Conservation (phyloP, 2,329 filamentous ascomycete genomes). For the Penicillium expansum region DNA sequence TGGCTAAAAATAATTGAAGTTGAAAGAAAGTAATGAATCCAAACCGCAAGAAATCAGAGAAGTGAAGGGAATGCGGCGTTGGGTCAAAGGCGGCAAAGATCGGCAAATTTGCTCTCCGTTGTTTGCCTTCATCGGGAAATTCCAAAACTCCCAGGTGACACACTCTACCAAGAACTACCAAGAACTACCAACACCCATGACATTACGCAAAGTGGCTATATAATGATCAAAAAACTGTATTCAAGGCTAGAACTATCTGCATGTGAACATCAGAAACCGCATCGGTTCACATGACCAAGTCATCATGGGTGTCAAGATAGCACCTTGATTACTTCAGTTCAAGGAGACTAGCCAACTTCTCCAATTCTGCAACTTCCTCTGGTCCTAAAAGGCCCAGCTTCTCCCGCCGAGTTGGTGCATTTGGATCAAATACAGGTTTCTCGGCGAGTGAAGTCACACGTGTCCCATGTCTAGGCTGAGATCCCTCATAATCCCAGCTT, state of each 20-base stretch:
- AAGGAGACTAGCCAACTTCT: constrained; percentile 2
- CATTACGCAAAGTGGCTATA: background rate
- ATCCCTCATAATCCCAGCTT: constrained; percentile 69
- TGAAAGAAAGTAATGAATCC: background rate
- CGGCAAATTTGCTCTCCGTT: constrained; percentile 5
- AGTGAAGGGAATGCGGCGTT: constrained; percentile 8
- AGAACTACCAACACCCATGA: background rate
- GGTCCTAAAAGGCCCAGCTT: constrained; percentile 63
- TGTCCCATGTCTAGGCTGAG: constrained; percentile 67
- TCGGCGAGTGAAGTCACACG: constrained; percentile 69
- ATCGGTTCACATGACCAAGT: background rate
- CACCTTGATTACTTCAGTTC: constrained; percentile 3
- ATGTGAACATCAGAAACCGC: too few relatives aligned
- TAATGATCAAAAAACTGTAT: background rate
- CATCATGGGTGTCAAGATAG: background rate
- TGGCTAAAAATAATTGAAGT: constrained; percentile 2
- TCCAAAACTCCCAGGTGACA: background rate
- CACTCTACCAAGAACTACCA: background rate
- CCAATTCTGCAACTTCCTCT: constrained; percentile 45
- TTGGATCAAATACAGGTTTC: constrained; percentile 64
- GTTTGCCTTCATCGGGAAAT: background rate
- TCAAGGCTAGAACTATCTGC: background rate
- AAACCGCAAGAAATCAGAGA: constrained; percentile 5
- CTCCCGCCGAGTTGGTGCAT: constrained; percentile 64
- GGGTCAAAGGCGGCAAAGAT: constrained; percentile 14